Conservation (phyloP, 2,329 filamentous ascomycete genomes). For the Aspergillus awamori region DNA sequence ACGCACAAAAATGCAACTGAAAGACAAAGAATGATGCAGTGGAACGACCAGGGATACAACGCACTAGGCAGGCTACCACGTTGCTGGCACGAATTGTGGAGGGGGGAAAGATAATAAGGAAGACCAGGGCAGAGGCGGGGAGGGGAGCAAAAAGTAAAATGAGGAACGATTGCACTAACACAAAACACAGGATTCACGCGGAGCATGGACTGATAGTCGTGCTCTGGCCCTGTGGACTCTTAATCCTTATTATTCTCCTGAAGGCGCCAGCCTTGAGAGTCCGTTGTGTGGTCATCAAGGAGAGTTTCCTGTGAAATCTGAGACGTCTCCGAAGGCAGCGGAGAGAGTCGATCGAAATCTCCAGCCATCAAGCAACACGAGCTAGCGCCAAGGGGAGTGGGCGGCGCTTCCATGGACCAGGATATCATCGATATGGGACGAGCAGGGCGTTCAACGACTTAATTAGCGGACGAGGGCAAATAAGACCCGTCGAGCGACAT, state of each 20-base stretch:
- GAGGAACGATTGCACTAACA: slow-evolving; percentile 10
- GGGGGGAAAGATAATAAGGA: slow-evolving; percentile 12
- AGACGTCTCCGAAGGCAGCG: slow-evolving; percentile 30
- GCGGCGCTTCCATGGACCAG: slow-evolving; percentile 31
- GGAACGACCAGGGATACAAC: slow-evolving; percentile 15
- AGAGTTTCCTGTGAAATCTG: slow-evolving; percentile 10
- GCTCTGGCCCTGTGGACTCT: background rate
- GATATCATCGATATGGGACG: slow-evolving; percentile 17
- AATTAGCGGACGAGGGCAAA: slow-evolving; percentile 36
- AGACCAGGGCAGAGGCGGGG: slow-evolving; percentile 12
- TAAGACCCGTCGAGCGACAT: slow-evolving; percentile 27
- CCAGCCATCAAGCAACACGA: slow-evolving; percentile 34
- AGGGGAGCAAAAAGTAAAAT: slow-evolving; percentile 10
- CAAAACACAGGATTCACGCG: slow-evolving; percentile 1
- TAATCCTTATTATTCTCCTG: slow-evolving; percentile 8
- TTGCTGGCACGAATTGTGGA: slow-evolving; percentile 18
- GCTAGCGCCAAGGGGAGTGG: slow-evolving; percentile 30
- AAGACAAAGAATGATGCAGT: slow-evolving; percentile 21
- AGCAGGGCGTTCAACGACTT: slow-evolving; percentile 24
- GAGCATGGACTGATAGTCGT: background rate
- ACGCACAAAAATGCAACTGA: slow-evolving; percentile 19
- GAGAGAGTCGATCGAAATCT: slow-evolving; percentile 35
- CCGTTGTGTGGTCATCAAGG: slow-evolving; percentile 11
- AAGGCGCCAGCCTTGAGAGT: slow-evolving; percentile 13
- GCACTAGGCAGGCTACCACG: slow-evolving; percentile 21